Percentiles rank a stretch among this genome's conserved stretches.
Evolutionary conservation across 2,329 filamentous ascomycete species (phyloP).

Genomic region (Phialophora verrucosa): DNA sequence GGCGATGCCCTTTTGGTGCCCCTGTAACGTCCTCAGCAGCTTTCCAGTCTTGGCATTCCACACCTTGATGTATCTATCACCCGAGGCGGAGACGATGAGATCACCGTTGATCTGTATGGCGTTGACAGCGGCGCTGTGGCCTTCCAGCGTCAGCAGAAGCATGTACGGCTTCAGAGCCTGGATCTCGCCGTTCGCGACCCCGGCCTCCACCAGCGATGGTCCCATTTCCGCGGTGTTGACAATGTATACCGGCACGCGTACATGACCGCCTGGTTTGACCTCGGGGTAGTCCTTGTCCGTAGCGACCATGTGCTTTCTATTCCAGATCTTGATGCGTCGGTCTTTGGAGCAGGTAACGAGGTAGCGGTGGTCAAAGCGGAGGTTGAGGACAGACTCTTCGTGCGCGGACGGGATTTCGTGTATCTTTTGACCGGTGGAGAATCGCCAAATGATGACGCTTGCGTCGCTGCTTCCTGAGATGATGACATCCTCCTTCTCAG

Average conservation of each 20-base stretch:
- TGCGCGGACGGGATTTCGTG: conserved; percentile 79
- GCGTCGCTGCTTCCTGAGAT: conserved; percentile 94
- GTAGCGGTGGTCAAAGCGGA: conserved; percentile 88
- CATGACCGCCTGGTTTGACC: conserved; percentile 39
- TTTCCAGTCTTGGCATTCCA: conserved; percentile 86
- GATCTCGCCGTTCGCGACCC: conserved; percentile 50
- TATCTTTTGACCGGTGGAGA: conserved; percentile 84
- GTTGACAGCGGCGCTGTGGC: conserved; percentile 91
- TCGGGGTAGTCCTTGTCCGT: conserved; percentile 53
- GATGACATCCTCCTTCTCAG: conserved; percentile 86
- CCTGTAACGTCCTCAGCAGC: conserved; percentile 78
- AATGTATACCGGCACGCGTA: conserved; percentile 59
- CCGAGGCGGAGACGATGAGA: conserved; percentile 92
- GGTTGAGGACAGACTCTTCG: conserved; percentile 87
- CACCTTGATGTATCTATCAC: conserved; percentile 89
- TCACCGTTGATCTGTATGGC: conserved; percentile 87
- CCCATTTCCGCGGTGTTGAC: conserved; percentile 55
- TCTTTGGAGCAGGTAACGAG: conserved; percentile 98
- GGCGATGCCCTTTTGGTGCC: conserved; percentile 93
- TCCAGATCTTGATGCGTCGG: conserved; percentile 96
- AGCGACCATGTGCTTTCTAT: conserved; percentile 68
- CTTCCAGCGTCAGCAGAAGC: conserved; percentile 78
- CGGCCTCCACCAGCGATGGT: conserved; percentile 50
- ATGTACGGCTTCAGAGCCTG: conserved; percentile 68
- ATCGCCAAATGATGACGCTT: conserved; percentile 87